Conservation (phyloP, 2,329 filamentous ascomycete genomes). For the Fusarium sororula region DNA sequence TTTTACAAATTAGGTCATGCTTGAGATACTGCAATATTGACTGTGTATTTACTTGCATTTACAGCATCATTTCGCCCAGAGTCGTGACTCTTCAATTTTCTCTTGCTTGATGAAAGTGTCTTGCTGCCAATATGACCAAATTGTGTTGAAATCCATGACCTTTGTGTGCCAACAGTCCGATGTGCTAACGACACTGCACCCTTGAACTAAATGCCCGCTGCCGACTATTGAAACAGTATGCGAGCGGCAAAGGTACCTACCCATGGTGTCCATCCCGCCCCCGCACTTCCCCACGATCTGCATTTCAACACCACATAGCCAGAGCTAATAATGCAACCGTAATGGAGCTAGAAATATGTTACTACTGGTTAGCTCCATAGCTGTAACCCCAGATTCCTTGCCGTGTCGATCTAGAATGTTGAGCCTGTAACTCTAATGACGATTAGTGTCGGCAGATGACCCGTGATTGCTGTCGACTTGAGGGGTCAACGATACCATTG, state of each 20-base stretch:
- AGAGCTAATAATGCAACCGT: fast-evolving
- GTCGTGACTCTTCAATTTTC: fast-evolving
- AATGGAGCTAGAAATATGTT: fast-evolving
- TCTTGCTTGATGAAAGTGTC: fast-evolving
- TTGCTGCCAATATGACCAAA: not conserved
- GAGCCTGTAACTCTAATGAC: not conserved
- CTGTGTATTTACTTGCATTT: not conserved
- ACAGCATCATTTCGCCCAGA: fast-evolving
- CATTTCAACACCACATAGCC: not conserved
- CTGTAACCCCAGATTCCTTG: not conserved
- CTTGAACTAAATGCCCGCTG: not conserved
- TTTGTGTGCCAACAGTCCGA: fast-evolving
- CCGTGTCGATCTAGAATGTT: too few species aligned
- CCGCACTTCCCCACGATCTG: not conserved
- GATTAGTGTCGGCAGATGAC: not conserved
- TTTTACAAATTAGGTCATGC: not conserved
- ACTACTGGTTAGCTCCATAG: not conserved
- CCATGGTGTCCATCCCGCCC: not conserved
- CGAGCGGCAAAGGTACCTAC: not conserved
- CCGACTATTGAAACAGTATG: not conserved
- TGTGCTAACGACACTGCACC: fast-evolving
- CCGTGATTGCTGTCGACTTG: fast-evolving
- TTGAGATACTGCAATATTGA: fast-evolving
- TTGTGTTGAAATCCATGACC: fast-evolving
- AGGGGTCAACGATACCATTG: not conserved